A percentile compares a stretch with the other conserved stretches of the same genome.
Conservation (phyloP, 2,329 filamentous ascomycete species). For the Myriosclerotinia scirpicola region DNA sequence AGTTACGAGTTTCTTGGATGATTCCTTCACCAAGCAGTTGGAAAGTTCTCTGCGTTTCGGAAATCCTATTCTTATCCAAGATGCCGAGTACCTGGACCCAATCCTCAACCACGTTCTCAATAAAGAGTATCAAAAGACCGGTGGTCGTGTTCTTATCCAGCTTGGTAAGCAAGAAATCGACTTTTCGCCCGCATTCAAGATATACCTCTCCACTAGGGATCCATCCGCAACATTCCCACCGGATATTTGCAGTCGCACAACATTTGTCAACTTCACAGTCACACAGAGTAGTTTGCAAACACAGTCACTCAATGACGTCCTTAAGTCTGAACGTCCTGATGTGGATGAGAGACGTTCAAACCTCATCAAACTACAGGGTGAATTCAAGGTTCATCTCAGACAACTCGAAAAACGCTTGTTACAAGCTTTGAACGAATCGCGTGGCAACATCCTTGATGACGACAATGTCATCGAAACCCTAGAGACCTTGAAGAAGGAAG, state of each 20-base stretch:
- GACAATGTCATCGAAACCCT: conserved; percentile 98
- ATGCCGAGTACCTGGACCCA: conserved; percentile 94
- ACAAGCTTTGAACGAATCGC: conserved; percentile 94
- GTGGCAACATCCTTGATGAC: conserved; percentile 96
- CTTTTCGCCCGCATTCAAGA: conserved; percentile 93
- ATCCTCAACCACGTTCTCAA: conserved; percentile 98
- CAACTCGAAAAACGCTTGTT: conserved; percentile 92
- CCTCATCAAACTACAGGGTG: conserved; percentile 96
- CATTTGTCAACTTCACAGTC: conserved; percentile 99
- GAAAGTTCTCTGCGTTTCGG: conserved; percentile 97
- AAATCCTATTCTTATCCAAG: conserved; percentile 97
- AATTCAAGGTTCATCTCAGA: conserved; percentile 97
- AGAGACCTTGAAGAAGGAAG: conserved; percentile 96
- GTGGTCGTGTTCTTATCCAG: conserved; percentile 95
- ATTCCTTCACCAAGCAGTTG: conserved; percentile 96
- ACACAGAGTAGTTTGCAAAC: conserved; percentile 98
- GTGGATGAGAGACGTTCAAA: conserved; percentile 96
- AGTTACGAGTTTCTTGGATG: conserved; percentile 96
- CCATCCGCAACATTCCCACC: conserved; percentile 94
- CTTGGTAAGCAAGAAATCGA: conserved; percentile 99
- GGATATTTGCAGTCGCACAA: conserved; percentile 96
- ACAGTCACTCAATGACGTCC: conserved; percentile 93
- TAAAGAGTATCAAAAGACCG: conserved; percentile 98
- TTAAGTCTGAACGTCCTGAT: conserved; percentile 96
- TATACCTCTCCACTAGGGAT: conserved; percentile 93